phyloP scores from a whole-genome alignment of 768 basidiomycete genomes.

The Podaxis carcinomalis region DNA sequence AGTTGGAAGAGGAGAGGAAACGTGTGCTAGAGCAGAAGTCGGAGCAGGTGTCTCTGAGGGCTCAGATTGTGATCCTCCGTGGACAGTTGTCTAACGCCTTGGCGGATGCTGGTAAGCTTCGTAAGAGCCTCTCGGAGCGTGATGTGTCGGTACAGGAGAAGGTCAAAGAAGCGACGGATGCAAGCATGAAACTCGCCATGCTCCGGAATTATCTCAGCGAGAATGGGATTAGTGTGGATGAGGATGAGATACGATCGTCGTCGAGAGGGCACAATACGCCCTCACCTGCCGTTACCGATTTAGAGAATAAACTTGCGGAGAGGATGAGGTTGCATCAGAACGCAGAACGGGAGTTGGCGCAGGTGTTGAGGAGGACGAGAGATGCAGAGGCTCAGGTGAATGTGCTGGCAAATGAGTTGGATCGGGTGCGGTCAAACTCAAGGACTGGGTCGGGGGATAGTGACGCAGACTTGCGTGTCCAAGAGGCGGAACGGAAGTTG shows the following conservation, averaged over 20 bases:
- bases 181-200: constrained; percentile 69
- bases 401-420: constrained; percentile 62
- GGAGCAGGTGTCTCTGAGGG: constrained; percentile 59
- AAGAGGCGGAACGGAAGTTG: constrained; percentile 72
- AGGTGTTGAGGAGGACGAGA: constrained; percentile 59
- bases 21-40: constrained; percentile 60
- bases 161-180: constrained; percentile 60
- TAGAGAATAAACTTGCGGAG: constrained; percentile 78
- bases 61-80: constrained; percentile 72
- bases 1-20: constrained; percentile 64
- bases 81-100: constrained; percentile 65
- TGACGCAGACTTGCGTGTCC: constrained; percentile 36
- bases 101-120: constrained; percentile 64
- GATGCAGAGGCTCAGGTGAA: constrained; percentile 72
- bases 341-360: constrained; percentile 71
- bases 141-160: constrained; percentile 65
- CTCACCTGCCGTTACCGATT: constrained; percentile 54
- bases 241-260: constrained; percentile 54
- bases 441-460: constrained; percentile 14
- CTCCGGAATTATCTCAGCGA: constrained; percentile 86
- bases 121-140: constrained; percentile 63
- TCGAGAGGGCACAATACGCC: constrained; percentile 33
- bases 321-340: constrained; percentile 67
- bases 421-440: constrained; percentile 48
- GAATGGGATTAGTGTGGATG: constrained; percentile 76